These are phyloP conservation scores for Leishmania amazonensis DNA, from an alignment of 208 protist genomes.

Conservation along the genomic window DNA sequence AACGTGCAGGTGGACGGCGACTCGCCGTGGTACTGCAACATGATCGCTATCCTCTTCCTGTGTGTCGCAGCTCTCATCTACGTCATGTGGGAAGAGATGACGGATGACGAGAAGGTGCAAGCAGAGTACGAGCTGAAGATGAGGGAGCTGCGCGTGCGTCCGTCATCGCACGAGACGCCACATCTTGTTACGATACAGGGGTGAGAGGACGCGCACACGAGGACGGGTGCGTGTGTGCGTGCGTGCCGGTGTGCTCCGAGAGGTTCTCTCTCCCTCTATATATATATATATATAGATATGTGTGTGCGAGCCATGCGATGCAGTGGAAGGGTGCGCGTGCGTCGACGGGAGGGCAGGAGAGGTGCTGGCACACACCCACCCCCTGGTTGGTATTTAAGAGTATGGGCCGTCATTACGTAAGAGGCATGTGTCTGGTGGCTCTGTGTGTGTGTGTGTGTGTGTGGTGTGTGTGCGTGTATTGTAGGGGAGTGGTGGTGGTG, in stretches of 20 bases:
- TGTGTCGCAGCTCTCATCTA: slow-evolving; percentile 67
- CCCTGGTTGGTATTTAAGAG: not conserved
- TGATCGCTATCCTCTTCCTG: slow-evolving; percentile 67
- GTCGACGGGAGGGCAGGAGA: not conserved
- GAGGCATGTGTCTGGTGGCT: not conserved
- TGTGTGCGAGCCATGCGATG: not conserved
- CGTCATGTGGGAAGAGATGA: slow-evolving; percentile 79
- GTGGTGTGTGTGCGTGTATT: not conserved
- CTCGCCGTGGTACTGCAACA: slow-evolving; percentile 73
- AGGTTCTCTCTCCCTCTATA: not conserved
- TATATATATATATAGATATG: too few relatives aligned
- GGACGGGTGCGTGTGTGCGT: not conserved
- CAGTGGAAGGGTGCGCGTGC: not conserved
- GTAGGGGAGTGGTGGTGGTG: not conserved
- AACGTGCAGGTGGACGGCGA: slow-evolving; percentile 57
- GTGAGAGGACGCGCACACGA: not conserved
- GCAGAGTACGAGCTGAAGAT: slow-evolving; percentile 68
- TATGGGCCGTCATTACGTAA: not conserved
- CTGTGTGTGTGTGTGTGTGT: slow-evolving; percentile 4
- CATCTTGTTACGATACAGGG: slow-evolving; percentile 18
- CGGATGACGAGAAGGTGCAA: slow-evolving; percentile 67
- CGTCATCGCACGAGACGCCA: slow-evolving; percentile 25
- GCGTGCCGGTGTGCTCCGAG: not conserved
- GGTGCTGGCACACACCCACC: not conserved
- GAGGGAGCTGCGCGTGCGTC: slow-evolving; percentile 39